Evolutionary conservation across 768 basidiomycete genomes (phyloP).

Genomic region (Boletus sp.): DNA sequence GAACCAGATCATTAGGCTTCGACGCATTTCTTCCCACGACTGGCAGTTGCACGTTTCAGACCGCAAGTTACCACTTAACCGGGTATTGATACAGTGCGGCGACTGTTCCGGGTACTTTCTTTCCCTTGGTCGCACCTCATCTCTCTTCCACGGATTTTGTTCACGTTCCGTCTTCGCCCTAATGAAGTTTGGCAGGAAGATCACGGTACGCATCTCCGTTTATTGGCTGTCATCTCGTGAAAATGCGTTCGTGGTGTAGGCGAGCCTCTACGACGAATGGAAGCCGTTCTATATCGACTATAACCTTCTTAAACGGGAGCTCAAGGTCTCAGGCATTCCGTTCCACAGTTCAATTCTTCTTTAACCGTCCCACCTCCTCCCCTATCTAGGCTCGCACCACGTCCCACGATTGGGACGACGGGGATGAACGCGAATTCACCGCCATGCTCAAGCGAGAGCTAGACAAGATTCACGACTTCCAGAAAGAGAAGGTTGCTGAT

Average conservation of each 20-base stretch:
- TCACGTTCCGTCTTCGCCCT: background rate
- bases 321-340: conserved; percentile 55
- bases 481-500: conserved; percentile 70
- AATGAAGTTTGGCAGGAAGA: conserved; percentile 85
- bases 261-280: conserved; percentile 88
- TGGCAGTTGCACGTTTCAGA: background rate
- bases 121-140: background rate
- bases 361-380: background rate
- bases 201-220: conserved; percentile 45
- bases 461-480: conserved; percentile 93
- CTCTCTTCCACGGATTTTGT: background rate
- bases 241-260: conserved; percentile 38
- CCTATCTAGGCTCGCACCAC: conserved; percentile 47
- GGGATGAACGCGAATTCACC: conserved; percentile 83
- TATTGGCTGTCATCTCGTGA: background rate
- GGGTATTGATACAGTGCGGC: background rate
- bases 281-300: conserved; percentile 88
- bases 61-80: background rate
- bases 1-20: background rate
- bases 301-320: conserved; percentile 80
- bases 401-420: conserved; percentile 60
- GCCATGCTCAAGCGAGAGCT: conserved; percentile 77
- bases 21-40: conserved; percentile 8
- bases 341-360: background rate
- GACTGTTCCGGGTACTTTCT: background rate